These are phyloP conservation scores for Endoconidiophora polonica DNA, from an alignment of 2,329 filamentous ascomycete genomes.

Conservation along the genomic window DNA sequence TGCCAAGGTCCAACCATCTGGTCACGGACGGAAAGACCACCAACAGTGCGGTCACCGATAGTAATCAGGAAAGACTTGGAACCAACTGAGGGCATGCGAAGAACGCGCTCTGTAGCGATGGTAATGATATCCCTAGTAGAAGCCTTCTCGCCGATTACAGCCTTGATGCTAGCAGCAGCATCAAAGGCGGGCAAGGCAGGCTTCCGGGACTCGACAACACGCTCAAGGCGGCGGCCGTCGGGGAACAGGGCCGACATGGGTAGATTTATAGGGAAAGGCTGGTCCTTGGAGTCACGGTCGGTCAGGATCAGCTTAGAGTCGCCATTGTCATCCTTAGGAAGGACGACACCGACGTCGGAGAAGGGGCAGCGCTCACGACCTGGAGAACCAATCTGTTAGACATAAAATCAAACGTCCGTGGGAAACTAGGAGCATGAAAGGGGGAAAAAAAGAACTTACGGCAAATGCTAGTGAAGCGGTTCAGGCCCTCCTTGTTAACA, in stretches of 20 bases:
- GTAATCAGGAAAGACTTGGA: conserved; percentile 96
- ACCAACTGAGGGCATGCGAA: conserved; percentile 77
- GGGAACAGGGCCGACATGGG: conserved; percentile 82
- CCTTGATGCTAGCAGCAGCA: conserved; percentile 44
- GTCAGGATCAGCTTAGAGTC: conserved; percentile 61
- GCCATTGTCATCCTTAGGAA: conserved; percentile 42
- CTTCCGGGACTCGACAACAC: conserved; percentile 54
- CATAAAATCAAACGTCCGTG: background rate
- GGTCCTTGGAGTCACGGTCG: conserved; percentile 59
- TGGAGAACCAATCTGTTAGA: conserved; percentile 17
- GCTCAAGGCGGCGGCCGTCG: conserved; percentile 66
- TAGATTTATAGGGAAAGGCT: conserved; percentile 69
- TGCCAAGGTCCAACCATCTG: conserved; percentile 98
- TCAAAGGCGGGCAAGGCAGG: conserved; percentile 57
- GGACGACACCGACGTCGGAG: conserved; percentile 73
- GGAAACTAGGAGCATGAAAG: too few species aligned
- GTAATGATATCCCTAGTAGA: conserved; percentile 35
- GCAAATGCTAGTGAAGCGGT: conserved; percentile 53
- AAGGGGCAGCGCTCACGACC: conserved; percentile 80
- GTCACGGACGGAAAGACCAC: conserved; percentile 73
- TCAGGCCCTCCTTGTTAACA: conserved; percentile 64
- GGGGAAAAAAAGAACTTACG: conserved; percentile 22
- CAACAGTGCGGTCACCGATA: conserved; percentile 83
- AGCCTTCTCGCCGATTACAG: conserved; percentile 39
- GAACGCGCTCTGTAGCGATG: conserved; percentile 63